Base-by-base conservation (phyloP, 257 asterid species). In the Solanum okadae region DNA sequence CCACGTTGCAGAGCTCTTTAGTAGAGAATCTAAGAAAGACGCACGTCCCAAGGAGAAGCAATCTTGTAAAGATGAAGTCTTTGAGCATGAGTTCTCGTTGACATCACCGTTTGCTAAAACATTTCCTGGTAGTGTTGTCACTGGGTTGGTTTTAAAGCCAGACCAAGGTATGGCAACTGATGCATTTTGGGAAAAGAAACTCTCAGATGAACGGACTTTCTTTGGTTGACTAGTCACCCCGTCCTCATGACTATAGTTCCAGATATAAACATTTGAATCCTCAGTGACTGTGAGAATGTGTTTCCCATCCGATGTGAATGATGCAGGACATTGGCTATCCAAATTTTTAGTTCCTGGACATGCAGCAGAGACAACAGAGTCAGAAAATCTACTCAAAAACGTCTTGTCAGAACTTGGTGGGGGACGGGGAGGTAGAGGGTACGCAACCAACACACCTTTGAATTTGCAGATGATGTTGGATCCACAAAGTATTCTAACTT, bases 241-340 rank as follows among this genome's bases (percentile, higher is more conserved):
- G 44, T 90, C 93, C 25, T 92, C 93, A 38, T 76, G 61, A 22
- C 87, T 85, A 89, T 94, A 94, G 94, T 92, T 95, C 98, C 98
- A 96, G 20, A 95, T 77, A 22, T 92, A 93, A n/a, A 96, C 93
- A 7, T 90, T 92, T 10, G 98, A 95, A 85, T 96, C 99, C 34
- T 94, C 97, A 0, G 94, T 88, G 79, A 93, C 92, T n/a, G 97
- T 91, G 37, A 96, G 89, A 13, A 96, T 71, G 91, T 96, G 98
- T 83, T 95, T 94, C 63, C 98, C 98, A n/a, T 96, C 98, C 5
- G 94, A 93, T 23, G 97, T 95, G 94, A 96, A 96, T 29, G 97
- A 89, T 14, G 98, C 98, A 6, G 95, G 91, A 75, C 81, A 93
- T 81, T 93, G 99, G 91, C 93, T 92, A 25, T 88, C 95, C 27